Percentiles rank a stretch among this genome's conserved stretches.
Evolutionary conservation across 169 alveolate species (phyloP).

Genomic region (Theileria parva): DNA sequence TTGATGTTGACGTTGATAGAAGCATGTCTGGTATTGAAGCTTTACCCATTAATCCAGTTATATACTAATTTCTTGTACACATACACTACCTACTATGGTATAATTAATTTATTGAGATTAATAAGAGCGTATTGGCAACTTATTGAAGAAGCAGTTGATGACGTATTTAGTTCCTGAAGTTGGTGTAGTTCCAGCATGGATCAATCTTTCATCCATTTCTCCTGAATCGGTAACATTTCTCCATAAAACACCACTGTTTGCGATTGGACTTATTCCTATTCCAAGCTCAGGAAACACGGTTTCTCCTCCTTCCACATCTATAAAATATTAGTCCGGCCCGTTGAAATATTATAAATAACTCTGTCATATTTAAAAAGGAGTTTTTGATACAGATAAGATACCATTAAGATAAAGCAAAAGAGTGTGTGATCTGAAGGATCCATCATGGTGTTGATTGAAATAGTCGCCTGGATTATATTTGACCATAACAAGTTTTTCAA

Average conservation of each 20-base stretch:
- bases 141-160: constrained; percentile 61
- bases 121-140: constrained; percentile 14
- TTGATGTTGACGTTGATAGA: constrained; percentile 61
- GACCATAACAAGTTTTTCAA: constrained; percentile 78
- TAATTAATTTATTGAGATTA: not conserved
- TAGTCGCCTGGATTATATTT: constrained; percentile 74
- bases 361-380: not conserved
- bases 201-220: constrained; percentile 60
- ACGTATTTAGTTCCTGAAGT: constrained; percentile 56
- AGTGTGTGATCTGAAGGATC: constrained; percentile 73
- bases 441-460: constrained; percentile 79
- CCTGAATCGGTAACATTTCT: constrained; percentile 63
- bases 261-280: constrained; percentile 70
- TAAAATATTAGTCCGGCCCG: no score
- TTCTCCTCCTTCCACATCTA: constrained; percentile 77
- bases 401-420: constrained; percentile 71
- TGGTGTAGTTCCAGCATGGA: constrained; percentile 70
- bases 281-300: constrained; percentile 73
- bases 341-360: not conserved
- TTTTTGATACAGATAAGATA: not conserved
- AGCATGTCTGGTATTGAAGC: constrained; percentile 62
- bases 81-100: not conserved
- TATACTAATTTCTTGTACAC: constrained; percentile 34
- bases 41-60: constrained; percentile 61
- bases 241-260: constrained; percentile 76